Evolutionary conservation across 2,329 filamentous ascomycete species (phyloP).

Genomic region (Fusarium lyarnte): DNA sequence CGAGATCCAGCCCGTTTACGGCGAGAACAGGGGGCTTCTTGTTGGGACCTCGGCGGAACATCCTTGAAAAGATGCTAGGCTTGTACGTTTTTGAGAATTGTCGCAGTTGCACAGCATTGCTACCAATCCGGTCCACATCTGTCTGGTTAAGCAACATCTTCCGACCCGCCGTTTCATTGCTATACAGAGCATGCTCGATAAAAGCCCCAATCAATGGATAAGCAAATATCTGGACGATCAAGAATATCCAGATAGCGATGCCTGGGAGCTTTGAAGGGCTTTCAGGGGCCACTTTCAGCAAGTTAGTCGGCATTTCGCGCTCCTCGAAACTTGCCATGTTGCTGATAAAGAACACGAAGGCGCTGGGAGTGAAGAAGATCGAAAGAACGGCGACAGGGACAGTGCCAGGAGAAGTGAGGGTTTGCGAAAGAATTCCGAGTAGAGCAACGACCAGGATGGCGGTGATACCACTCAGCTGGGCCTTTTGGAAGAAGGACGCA

Average conservation of each 20-base stretch:
- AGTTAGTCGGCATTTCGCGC: conserved; percentile 65
- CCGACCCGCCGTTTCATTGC: conserved; percentile 73
- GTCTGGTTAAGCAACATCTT: conserved; percentile 56
- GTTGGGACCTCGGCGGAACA: conserved; percentile 56
- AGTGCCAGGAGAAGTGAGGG: conserved; percentile 70
- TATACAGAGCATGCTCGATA: conserved; percentile 79
- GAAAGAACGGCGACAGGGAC: conserved; percentile 75
- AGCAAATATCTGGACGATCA: conserved; percentile 78
- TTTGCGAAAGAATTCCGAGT: conserved; percentile 84
- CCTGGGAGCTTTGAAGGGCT: conserved; percentile 76
- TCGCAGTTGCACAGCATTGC: conserved; percentile 73
- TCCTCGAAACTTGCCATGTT: conserved; percentile 81
- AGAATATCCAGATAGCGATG: conserved; percentile 80
- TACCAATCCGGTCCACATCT: conserved; percentile 40
- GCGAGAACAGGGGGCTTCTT: conserved; percentile 74
- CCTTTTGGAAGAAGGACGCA: conserved; percentile 84
- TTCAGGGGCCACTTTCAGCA: conserved; percentile 69
- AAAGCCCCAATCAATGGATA: conserved; percentile 81
- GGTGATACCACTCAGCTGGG: conserved; percentile 87
- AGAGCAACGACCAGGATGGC: conserved; percentile 77
- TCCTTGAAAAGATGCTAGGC: conserved; percentile 68
- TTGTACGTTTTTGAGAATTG: conserved; percentile 82
- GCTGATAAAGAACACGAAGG: conserved; percentile 83
- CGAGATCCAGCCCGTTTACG: conserved; percentile 77
- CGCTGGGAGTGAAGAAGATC: conserved; percentile 85